These are phyloP conservation scores for Debaryomyces psychrophilus DNA, from an alignment of 1,139 yeast genomes.

Conservation along the genomic window DNA sequence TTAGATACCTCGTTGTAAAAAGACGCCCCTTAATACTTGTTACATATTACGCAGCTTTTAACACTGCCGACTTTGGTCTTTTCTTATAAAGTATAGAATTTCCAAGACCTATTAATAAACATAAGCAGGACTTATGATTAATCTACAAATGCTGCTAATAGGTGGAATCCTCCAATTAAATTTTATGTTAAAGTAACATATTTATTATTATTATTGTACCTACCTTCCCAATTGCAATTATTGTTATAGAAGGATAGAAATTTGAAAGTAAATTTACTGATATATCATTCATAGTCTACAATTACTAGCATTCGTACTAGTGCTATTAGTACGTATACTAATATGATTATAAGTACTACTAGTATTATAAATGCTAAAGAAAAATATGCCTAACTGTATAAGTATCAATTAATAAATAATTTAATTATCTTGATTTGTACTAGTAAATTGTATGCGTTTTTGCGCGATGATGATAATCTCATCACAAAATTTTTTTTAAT, in stretches of 20 bases:
- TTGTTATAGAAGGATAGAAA: constrained; percentile 7
- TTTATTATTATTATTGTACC: constrained; percentile 3
- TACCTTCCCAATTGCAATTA: constrained; percentile 1
- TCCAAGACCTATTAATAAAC: constrained; percentile 6
- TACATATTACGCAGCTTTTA: neutral
- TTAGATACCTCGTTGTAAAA: constrained; percentile 64
- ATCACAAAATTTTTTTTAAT: constrained; percentile 12
- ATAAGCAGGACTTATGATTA: constrained; percentile 20
- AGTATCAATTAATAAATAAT: constrained; percentile 4
- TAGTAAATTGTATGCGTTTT: neutral
- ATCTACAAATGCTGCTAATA: constrained; percentile 4
- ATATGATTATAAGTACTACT: neutral
- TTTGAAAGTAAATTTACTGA: neutral
- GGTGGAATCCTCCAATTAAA: neutral
- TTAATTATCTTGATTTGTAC: neutral
- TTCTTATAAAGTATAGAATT: constrained; percentile 4
- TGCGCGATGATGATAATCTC: constrained; percentile 10
- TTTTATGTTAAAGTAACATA: constrained; percentile 1
- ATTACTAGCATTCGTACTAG: neutral
- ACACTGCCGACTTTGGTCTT: neutral
- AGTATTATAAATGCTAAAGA: neutral
- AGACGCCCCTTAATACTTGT: neutral
- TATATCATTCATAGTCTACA: neutral
- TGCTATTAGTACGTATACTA: neutral
- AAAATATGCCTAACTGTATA: constrained; percentile 2